Evolutionary conservation across 2,329 filamentous ascomycete genomes (phyloP).

Genomic region (Fusarium sp.): DNA sequence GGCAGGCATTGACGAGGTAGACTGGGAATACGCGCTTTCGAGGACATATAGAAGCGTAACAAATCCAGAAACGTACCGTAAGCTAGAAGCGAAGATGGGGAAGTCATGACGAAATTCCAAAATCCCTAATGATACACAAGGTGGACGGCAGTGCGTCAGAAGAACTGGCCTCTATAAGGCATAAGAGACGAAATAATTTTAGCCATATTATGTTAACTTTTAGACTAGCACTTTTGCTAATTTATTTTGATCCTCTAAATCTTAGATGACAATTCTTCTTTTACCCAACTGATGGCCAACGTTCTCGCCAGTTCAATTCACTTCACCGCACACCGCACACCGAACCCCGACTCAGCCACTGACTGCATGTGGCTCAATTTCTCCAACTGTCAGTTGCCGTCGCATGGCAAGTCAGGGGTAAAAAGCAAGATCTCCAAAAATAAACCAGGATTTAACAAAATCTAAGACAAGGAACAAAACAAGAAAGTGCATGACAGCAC

Average conservation of each 20-base stretch:
- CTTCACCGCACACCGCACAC: constrained; percentile 2
- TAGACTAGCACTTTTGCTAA: not conserved
- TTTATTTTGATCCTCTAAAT: not conserved
- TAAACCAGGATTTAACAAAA: not conserved
- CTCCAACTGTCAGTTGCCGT: constrained; percentile 16
- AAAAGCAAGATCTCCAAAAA: constrained; percentile 15
- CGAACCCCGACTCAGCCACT: constrained; percentile 18
- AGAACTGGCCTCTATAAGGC: not conserved
- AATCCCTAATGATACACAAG: not conserved
- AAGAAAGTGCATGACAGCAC: not conserved
- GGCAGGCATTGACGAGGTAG: constrained; percentile 50
- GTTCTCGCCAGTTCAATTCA: not conserved
- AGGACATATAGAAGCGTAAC: constrained; percentile 63
- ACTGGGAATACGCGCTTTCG: constrained; percentile 65
- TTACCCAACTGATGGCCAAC: too few relatives aligned
- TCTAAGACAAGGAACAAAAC: not conserved
- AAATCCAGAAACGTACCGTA: constrained; percentile 58
- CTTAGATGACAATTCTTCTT: not conserved
- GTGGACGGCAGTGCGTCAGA: not conserved
- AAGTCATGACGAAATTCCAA: constrained; percentile 5
- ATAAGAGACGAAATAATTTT: not conserved
- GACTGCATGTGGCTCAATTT: constrained; percentile 24
- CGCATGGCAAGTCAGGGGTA: constrained; percentile 15
- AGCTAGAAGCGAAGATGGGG: constrained; percentile 41
- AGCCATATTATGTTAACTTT: not conserved